Evolutionary conservation across 116 monocot species (phyloP).

Genomic region (Zostera marina): DNA sequence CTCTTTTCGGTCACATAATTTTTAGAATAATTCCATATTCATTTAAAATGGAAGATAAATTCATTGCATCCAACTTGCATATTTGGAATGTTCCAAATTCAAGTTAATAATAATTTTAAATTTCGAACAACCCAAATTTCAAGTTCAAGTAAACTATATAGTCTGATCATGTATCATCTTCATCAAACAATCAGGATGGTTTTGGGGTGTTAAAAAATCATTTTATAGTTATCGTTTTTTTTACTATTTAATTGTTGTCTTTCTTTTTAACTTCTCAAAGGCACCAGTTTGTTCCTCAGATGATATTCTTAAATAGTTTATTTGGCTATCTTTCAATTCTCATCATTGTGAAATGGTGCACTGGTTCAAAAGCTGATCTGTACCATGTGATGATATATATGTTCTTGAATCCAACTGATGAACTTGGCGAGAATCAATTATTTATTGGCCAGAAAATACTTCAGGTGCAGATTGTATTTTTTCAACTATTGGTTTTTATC

Average conservation of each 20-base stretch:
- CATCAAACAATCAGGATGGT: too few relatives aligned
- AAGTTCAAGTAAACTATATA: too few relatives aligned
- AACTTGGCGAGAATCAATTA: slow-evolving; percentile 95
- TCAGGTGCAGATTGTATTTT: slow-evolving; percentile 39
- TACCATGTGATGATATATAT: slow-evolving; percentile 99
- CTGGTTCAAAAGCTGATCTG: slow-evolving; percentile 83
- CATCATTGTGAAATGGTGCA: slow-evolving; percentile 96
- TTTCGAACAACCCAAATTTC: too few relatives aligned
- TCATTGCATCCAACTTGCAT: background rate
- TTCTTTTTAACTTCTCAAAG: slow-evolving; percentile 14
- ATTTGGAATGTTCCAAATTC: background rate
- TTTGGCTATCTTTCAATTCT: slow-evolving; percentile 96
- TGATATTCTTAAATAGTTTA: slow-evolving; percentile 92
- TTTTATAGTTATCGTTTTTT: too few relatives aligned
- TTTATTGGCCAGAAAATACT: slow-evolving; percentile 74
- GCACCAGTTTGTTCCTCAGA: slow-evolving; percentile 88
- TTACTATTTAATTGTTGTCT: too few relatives aligned
- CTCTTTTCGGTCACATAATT: background rate
- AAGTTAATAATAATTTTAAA: background rate
- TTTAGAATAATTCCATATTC: background rate
- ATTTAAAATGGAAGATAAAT: background rate
- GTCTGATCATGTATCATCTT: too few relatives aligned
- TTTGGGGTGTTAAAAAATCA: too few relatives aligned
- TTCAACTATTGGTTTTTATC: background rate
- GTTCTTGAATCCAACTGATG: slow-evolving; percentile 97